Evolutionary conservation across 2,329 filamentous ascomycete genomes (phyloP), one percentile per base, ranked within the genome.

Genomic region (Xylariaceae sp.): DNA sequence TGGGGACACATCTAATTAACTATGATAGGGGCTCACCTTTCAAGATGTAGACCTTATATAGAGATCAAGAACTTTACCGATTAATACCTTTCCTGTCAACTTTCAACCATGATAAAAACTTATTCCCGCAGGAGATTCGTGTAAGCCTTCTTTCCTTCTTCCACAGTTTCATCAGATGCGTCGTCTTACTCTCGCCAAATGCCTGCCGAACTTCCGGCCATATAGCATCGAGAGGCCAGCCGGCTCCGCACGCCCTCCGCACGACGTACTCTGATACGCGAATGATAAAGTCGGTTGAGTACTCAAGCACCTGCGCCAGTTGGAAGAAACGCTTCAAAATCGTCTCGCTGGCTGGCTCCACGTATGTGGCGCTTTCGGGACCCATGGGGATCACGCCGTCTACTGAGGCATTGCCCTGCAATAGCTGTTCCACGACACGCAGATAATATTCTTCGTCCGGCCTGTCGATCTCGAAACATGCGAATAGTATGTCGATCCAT

Each of bases 271-370:
- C 51, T 3, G 39, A 50, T 9, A 54, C 33, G 27, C 26, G 39
- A 15, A 54, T 23, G 6, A 50, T 21, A 6, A 54, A 54, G 10
- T 39, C 39, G 10, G 32, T 27, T 13, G 43, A 49, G 20, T 26
- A 49, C 10, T 37, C 39, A 2, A 54, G 51, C 16, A 29, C 44
- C 24, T 24, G 51, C 2, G 24, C 44, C 3, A 50, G 40, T 15
- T 50, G 45, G 33, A 54, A 54, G 45, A 54, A 54, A 20, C 51
- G 51, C 26, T 39, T 35, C 11, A 54, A 21, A 29, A 54, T 50
- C 2, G 39, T 54, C 27, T 45, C 32, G 21, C 51, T 50, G 15
- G 45, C 32, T 4, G 51, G 8, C 20, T 44, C 39, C 10, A 5
- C 11, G 41, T 40, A 33, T 6, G 36, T 26, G 33, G 39, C 39